phyloP scores from a whole-genome alignment of 1,284 basidiomycete genomes.

The Sphagnurus paluster region DNA sequence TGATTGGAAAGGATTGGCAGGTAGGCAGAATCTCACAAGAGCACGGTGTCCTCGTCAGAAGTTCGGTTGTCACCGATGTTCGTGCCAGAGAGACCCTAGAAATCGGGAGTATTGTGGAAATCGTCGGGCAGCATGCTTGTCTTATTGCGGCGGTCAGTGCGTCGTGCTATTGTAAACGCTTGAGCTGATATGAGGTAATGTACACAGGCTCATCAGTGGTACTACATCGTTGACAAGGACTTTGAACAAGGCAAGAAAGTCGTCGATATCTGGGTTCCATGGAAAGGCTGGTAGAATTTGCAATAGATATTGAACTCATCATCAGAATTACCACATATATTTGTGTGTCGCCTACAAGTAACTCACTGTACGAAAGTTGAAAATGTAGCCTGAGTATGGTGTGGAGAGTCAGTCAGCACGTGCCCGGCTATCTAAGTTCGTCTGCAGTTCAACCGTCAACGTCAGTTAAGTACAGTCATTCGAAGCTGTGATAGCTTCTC shows the following conservation, averaged over 20 bases:
- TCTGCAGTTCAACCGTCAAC: neutral
- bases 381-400: no score
- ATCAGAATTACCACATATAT: neutral
- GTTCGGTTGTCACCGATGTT: constrained; percentile 24
- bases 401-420: no score
- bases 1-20: constrained; percentile 70
- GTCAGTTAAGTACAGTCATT: constrained; percentile 3
- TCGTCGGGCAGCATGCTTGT: constrained; percentile 79
- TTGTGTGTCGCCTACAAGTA: neutral
- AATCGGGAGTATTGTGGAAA: constrained; percentile 64
- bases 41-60: constrained; percentile 69
- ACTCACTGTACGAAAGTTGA: no score
- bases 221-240: constrained; percentile 73
- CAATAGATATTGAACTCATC: neutral
- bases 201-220: constrained; percentile 69
- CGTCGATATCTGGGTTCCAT: constrained; percentile 86
- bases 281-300: constrained; percentile 81
- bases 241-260: constrained; percentile 52
- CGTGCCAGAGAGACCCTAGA: constrained; percentile 38
- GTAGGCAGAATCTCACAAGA: constrained; percentile 79
- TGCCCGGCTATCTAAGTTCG: neutral
- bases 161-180: neutral
- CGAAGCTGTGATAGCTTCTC: constrained; percentile 8
- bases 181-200: constrained; percentile 15
- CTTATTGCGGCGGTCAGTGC: constrained; percentile 64